Evolutionary conservation across 768 basidiomycete genomes (phyloP).

Genomic region (Hericium alpestre): DNA sequence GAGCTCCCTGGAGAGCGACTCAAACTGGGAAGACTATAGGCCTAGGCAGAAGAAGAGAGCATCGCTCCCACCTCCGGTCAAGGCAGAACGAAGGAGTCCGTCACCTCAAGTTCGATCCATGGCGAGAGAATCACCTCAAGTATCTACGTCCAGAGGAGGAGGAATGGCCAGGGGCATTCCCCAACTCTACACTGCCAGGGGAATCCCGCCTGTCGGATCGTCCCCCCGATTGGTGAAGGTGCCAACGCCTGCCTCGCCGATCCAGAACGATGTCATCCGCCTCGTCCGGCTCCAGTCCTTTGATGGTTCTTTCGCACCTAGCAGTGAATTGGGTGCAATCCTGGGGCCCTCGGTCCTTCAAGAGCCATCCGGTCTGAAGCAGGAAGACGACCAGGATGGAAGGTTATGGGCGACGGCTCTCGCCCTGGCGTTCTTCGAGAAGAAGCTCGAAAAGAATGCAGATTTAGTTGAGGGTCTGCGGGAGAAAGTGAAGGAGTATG

Average conservation of each 20-base stretch:
- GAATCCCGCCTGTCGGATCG: constrained; percentile 12
- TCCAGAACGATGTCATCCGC: constrained; percentile 21
- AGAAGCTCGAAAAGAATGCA: constrained; percentile 25
- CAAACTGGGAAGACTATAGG: constrained; percentile 18
- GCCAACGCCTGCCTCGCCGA: constrained; percentile 16
- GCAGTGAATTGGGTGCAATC: constrained; percentile 22
- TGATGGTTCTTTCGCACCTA: constrained; percentile 39
- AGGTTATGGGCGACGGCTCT: constrained; percentile 40
- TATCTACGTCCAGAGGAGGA: not conserved
- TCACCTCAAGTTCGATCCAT: not conserved
- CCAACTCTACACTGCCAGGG: too few relatives aligned
- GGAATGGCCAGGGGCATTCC: too few relatives aligned
- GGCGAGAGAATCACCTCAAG: not conserved
- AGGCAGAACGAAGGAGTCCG: not conserved
- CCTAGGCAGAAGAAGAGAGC: constrained; percentile 24
- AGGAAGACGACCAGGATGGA: constrained; percentile 18
- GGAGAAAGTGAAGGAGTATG: not conserved
- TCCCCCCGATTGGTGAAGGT: constrained; percentile 4
- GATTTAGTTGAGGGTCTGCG: constrained; percentile 33
- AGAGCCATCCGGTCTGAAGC: constrained; percentile 18
- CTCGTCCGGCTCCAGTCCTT: constrained; percentile 30
- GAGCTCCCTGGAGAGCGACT: constrained; percentile 34
- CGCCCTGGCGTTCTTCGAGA: constrained; percentile 34
- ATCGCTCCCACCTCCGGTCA: not conserved
- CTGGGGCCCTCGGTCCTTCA: constrained; percentile 25